Percentiles rank a stretch among this genome's conserved stretches.
These are phyloP conservation scores for Paecilomyces dactylethromorphus DNA, from an alignment of 2,329 filamentous ascomycete species.

Conservation along the genomic window DNA sequence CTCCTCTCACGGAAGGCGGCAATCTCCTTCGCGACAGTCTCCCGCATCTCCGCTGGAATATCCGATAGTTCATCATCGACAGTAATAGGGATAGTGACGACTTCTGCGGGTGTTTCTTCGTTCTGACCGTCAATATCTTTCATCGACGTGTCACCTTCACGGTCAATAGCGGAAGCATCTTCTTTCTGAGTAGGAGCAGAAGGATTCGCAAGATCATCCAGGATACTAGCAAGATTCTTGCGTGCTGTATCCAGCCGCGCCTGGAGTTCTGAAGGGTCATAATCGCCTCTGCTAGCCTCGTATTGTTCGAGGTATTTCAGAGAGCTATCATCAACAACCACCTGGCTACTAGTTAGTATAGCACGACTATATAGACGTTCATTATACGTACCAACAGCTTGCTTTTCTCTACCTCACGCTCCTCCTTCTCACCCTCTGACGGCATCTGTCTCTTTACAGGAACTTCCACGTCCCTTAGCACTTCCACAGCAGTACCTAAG, in stretches of 20 bases:
- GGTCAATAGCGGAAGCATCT: slow-evolving; percentile 47
- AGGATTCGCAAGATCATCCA: slow-evolving; percentile 69
- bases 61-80: slow-evolving; percentile 91
- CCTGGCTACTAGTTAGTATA: slow-evolving; percentile 27
- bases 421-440: slow-evolving; percentile 36
- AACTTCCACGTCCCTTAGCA: slow-evolving; percentile 74
- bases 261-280: slow-evolving; percentile 55
- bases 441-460: slow-evolving; percentile 67
- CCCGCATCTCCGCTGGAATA: slow-evolving; percentile 92
- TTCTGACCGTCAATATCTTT: slow-evolving; percentile 50
- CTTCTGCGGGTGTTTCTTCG: slow-evolving; percentile 63
- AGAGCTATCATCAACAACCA: slow-evolving; percentile 74
- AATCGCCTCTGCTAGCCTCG: slow-evolving; percentile 59
- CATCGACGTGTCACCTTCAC: slow-evolving; percentile 65
- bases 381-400: slow-evolving; percentile 54
- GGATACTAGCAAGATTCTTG: slow-evolving; percentile 58
- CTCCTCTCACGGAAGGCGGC: slow-evolving; percentile 89
- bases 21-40: slow-evolving; percentile 90
- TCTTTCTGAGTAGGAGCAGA: slow-evolving; percentile 39
- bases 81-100: slow-evolving; percentile 81
- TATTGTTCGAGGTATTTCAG: slow-evolving; percentile 80
- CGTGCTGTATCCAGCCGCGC: slow-evolving; percentile 65
- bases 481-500: slow-evolving; percentile 74
- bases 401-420: slow-evolving; percentile 57
- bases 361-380: background rate